Evolutionary conservation across 1,139 yeast species (phyloP), one percentile per base, ranked within the genome.

Genomic region (Nakaseomyces kungkrabaensis): DNA sequence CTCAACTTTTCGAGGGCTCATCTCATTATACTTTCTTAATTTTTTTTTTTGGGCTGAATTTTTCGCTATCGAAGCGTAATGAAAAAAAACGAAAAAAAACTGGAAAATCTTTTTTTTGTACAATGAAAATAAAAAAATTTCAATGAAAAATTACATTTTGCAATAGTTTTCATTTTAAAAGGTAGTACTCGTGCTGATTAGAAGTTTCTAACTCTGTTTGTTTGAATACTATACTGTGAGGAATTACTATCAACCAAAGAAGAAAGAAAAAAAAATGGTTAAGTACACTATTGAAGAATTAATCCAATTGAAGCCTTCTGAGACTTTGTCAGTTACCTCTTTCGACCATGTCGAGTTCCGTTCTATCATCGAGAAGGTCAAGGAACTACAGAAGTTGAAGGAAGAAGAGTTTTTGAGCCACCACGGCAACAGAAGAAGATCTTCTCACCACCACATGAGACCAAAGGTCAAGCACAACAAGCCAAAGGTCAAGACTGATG

Each of bases 211-310:
- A 17, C 22, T 17, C 22, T 17, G 22, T 17, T 17, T 17, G 22
- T 17, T 17, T 17, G 22, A 17, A 17, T 17, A 17, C 22, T 17
- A 17, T 17, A 17, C 22, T 17, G 22, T 17, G 22, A 17, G 22
- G 22, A 17, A 1, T 17, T 17, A 17, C 22, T 17, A 17, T 17
- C 22, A 38, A 25, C 8, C 24, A 38, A 17, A 10, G 10, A 29
- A 29, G 31, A 29, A 7, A 3, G 3, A 29, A 29, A 25, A 25
- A 38, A 38, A 26, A 9, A 78, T 78, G 82, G 75, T 72, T 51
- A 80, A 76, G 68, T 85, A 83, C 71, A 79, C 87, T 43, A 84
- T 80, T 68, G 86, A 82, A 66, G 82, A 82, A 72, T 76, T 85
- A 66, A 67, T 79, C 46, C 76, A 73, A 53, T 72, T 74, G 62